Base-by-base conservation (phyloP, 2,329 filamentous ascomycete genomes). In the Pseudogymnoascus sp. region DNA sequence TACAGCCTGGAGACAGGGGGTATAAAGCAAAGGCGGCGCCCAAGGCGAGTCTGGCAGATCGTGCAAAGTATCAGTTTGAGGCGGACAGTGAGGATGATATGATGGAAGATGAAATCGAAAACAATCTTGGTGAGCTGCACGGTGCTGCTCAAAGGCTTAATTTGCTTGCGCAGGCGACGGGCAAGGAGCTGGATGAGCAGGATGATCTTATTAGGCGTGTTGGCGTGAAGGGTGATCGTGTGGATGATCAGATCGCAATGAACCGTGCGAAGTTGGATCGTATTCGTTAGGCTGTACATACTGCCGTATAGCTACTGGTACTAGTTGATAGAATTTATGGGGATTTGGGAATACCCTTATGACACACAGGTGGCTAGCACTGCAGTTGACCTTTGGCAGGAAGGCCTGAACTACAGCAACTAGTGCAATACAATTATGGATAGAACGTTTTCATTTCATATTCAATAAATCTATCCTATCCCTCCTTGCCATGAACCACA, bases 181-280 rank as follows among this genome's bases (percentile, higher is more conserved):
- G 87, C 58, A 78, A 82, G 55, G 90, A 94, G 72, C 81, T 94
- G 25, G 86, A 90, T 64, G 77, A 82, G 63, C 89, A 95, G 77
- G 95, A 95, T 75, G 82, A 82, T 69, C 82, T 87, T 70, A 87
- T 96, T 70, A 87, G 89, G 65, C 82, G 86, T 63, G 90, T 97
- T 71, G 89, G 83, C 66, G 78, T 78, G 67, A 95, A 95, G 87
- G 93, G 87, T 76, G 91, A 96, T 73, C 82, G 80, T 68, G 89
- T 96, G 67, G 89, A 92, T 74, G 89, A 93, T 67, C 84, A 88
- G 71, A 89, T 93, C 69, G 85, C 85, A 63, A 85, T 90, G 82
- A 92, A 92, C 78, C 81, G 88, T 66, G 85, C 87, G 69, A 82
- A 85, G 68, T 73, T 92, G 73, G 85, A 88, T 69, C 81, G 87